Conservation (phyloP, 2,329 filamentous ascomycete genomes). For the Aspergillus sp. region DNA sequence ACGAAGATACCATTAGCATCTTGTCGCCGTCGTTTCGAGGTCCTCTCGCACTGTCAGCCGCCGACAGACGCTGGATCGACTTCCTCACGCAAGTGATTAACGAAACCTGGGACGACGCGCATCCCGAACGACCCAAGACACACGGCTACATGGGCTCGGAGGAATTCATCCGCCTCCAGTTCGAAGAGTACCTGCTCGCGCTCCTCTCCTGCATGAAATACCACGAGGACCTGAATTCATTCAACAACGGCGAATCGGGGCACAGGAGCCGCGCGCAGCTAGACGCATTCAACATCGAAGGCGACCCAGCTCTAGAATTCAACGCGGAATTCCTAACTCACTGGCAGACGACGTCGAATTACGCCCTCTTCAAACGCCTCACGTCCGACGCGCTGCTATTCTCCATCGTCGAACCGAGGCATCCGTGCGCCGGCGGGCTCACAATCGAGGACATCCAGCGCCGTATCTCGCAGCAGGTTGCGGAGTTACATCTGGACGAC, state of each 20-base stretch:
- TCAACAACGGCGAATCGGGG: constrained; percentile 39
- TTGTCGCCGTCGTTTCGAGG: constrained; percentile 68
- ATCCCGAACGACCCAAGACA: constrained; percentile 83
- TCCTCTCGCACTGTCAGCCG: constrained; percentile 69
- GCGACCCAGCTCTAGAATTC: constrained; percentile 79
- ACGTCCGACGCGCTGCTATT: constrained; percentile 77
- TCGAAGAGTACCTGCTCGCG: constrained; percentile 90
- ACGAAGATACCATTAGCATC: constrained; percentile 78
- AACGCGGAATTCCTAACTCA: constrained; percentile 74
- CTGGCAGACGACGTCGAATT: constrained; percentile 85
- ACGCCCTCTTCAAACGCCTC: constrained; percentile 72
- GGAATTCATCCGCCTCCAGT: constrained; percentile 93
- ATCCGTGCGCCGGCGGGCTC: constrained; percentile 86
- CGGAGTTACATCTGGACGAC: constrained; percentile 89
- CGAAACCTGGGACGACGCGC: constrained; percentile 91
- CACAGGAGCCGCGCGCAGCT: constrained; percentile 43
- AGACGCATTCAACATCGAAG: constrained; percentile 57
- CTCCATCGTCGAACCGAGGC: constrained; percentile 84
- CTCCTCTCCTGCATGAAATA: constrained; percentile 86
- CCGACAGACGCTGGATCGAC: constrained; percentile 94
- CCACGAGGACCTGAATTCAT: constrained; percentile 55
- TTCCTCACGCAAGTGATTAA: constrained; percentile 87
- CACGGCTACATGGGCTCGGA: constrained; percentile 93
- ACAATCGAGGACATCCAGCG: constrained; percentile 92
- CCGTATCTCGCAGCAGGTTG: constrained; percentile 80